Conservation (phyloP, 768 basidiomycete species). For the Suillus bovinus region DNA sequence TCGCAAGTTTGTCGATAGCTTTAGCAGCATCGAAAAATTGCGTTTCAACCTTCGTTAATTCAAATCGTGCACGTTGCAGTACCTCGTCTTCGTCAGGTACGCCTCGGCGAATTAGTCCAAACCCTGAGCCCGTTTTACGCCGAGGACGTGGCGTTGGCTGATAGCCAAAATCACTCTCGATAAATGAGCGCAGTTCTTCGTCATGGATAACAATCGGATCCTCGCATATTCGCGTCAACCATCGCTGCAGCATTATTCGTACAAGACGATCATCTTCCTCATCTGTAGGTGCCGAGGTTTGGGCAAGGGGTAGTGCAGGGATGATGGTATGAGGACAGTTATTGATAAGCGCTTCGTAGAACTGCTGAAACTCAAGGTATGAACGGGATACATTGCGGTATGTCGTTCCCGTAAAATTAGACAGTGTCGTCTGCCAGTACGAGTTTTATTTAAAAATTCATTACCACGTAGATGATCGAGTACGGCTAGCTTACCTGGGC, state of each 20-base stretch:
- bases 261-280: conserved; percentile 98
- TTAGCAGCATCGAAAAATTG: conserved; percentile 93
- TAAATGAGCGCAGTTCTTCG: conserved; percentile 91
- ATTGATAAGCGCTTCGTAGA: conserved; percentile 86
- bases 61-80: conserved; percentile 85
- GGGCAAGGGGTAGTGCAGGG: conserved; percentile 92
- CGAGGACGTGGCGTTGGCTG: conserved; percentile 79
- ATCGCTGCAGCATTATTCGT: conserved; percentile 91
- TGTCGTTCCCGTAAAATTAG: conserved; percentile 84
- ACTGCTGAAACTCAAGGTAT: conserved; percentile 91
- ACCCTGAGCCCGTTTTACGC: conserved; percentile 72
- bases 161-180: conserved; percentile 98
- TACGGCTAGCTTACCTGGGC: conserved; percentile 68
- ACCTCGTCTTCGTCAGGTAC: conserved; percentile 96
- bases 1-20: conserved; percentile 83
- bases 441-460: too few relatives aligned
- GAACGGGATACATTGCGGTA: conserved; percentile 96
- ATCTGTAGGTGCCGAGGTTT: conserved; percentile 95
- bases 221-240: conserved; percentile 92
- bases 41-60: conserved; percentile 87
- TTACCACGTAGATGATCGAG: conserved; percentile 8
- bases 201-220: conserved; percentile 86
- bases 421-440: conserved; percentile 77
- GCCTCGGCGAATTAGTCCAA: conserved; percentile 72
- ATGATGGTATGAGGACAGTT: conserved; percentile 96